Conservation (phyloP, 768 basidiomycete species). For the Suillus subluteus region DNA sequence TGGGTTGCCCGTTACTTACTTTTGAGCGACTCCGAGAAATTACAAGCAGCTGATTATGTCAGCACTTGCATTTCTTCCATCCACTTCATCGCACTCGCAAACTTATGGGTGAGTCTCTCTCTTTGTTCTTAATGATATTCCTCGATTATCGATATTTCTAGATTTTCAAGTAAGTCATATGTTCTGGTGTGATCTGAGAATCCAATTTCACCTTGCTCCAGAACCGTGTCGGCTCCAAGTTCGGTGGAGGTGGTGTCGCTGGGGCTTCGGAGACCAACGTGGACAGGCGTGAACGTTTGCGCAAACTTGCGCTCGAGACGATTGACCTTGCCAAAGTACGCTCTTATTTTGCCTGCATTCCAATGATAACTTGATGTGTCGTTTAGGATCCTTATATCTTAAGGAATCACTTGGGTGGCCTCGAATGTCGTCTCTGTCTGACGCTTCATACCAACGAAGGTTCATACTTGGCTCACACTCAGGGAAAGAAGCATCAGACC, state of each 20-base stretch:
- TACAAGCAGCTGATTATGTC: slow-evolving; percentile 1
- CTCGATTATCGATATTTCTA: slow-evolving; percentile 26
- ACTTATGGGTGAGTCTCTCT: slow-evolving; percentile 3
- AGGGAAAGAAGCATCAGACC: slow-evolving; percentile 99
- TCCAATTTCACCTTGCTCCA: slow-evolving; percentile 33
- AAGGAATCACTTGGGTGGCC: slow-evolving; percentile 96
- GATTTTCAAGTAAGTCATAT: slow-evolving; percentile 65
- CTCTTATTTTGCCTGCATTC: neutral
- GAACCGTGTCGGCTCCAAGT: slow-evolving; percentile 96
- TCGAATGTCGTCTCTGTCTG: slow-evolving; percentile 97
- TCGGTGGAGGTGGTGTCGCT: slow-evolving; percentile 95
- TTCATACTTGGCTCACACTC: slow-evolving; percentile 97
- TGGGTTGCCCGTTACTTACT: neutral
- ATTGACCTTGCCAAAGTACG: slow-evolving; percentile 96
- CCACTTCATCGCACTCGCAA: neutral
- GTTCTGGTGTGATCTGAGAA: neutral
- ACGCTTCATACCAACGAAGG: slow-evolving; percentile 99
- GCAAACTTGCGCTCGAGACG: slow-evolving; percentile 96
- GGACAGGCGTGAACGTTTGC: slow-evolving; percentile 90
- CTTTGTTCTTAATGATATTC: neutral
- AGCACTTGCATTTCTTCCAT: neutral
- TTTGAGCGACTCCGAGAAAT: slow-evolving; percentile 1
- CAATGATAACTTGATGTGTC: slow-evolving; percentile 16
- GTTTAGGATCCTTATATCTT: slow-evolving; percentile 94
- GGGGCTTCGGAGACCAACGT: slow-evolving; percentile 95